phyloP scores from a whole-genome alignment of 805 yeast species.

The Lipomyces sp. region DNA sequence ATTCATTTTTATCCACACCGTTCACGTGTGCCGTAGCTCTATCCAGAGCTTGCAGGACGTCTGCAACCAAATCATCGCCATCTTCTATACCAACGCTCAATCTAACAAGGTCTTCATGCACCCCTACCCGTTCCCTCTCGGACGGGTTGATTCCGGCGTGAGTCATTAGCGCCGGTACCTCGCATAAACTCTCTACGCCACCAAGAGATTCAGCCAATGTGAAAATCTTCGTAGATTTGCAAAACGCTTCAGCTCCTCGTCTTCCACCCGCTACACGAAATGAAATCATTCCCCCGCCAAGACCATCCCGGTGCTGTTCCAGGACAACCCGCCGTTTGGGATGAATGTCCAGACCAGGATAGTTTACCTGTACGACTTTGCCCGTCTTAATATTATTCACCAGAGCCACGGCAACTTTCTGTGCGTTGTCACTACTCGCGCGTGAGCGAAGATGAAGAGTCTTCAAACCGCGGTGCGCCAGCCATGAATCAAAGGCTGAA shows the following conservation, averaged over 20 bases:
- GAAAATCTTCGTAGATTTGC: conserved; percentile 74
- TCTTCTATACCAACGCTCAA: conserved; percentile 88
- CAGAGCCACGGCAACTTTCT: conserved; percentile 69
- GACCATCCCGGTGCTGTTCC: conserved; percentile 78
- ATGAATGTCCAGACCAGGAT: conserved; percentile 79
- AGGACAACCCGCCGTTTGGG: conserved; percentile 54
- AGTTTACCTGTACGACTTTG: conserved; percentile 69
- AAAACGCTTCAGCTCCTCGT: conserved; percentile 71
- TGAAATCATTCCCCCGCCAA: conserved; percentile 92
- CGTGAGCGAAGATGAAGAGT: conserved; percentile 80
- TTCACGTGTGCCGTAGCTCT: conserved; percentile 39
- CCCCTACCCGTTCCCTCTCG: conserved; percentile 75
- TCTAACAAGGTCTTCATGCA: conserved; percentile 79
- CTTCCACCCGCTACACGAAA: conserved; percentile 86
- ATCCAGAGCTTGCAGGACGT: conserved; percentile 70
- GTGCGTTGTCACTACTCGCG: conserved; percentile 70
- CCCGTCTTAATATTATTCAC: conserved; percentile 48
- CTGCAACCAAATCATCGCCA: conserved; percentile 72
- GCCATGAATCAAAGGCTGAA: conserved; percentile 89
- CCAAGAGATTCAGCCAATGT: conserved; percentile 90
- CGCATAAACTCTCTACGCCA: conserved; percentile 83
- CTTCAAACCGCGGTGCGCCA: conserved; percentile 89
- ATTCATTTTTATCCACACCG: background rate
- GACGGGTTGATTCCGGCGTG: conserved; percentile 86
- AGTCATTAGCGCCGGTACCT: conserved; percentile 91